A percentile compares a stretch with the other conserved stretches of the same genome.
These are phyloP conservation scores for Phytophthora hybrid DNA, from an alignment of 352 stramenopile genomes.

Conservation along the genomic window DNA sequence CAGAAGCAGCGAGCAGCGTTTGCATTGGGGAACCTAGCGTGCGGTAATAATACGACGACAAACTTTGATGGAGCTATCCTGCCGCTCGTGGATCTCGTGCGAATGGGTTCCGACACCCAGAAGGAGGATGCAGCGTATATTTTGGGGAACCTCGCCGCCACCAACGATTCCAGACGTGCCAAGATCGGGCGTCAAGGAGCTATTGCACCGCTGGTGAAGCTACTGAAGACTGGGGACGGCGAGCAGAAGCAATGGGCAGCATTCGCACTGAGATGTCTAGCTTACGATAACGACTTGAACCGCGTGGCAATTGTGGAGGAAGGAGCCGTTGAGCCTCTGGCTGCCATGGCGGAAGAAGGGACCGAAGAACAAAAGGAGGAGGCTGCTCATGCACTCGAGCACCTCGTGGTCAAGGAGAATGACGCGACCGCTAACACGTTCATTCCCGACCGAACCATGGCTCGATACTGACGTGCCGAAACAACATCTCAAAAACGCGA, in stretches of 20 bases:
- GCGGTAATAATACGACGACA: not conserved
- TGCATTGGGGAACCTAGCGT: conserved; percentile 11
- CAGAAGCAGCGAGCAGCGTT: conserved; percentile 15
- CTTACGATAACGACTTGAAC: conserved; percentile 7
- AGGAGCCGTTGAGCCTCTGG: not conserved
- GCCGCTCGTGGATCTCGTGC: conserved; percentile 12
- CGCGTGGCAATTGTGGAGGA: conserved; percentile 8
- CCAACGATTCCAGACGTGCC: not conserved
- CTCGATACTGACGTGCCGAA: conserved; percentile 1
- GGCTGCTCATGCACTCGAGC: conserved; percentile 7
- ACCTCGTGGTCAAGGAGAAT: not conserved
- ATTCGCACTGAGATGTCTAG: conserved; percentile 10
- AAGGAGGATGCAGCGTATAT: conserved; percentile 2
- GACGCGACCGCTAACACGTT: not conserved
- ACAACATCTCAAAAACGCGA: conserved; percentile 6
- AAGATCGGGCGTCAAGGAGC: not conserved
- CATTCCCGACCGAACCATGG: not conserved
- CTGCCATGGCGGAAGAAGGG: not conserved
- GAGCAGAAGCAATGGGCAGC: conserved; percentile 3
- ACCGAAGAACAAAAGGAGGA: conserved; percentile 9
- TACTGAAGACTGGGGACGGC: no score
- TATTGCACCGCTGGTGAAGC: not conserved
- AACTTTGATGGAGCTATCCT: not conserved
- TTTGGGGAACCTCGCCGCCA: not conserved
- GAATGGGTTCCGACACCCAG: conserved; percentile 2